These are phyloP conservation scores for Cladosporium oxysporum DNA, from an alignment of 2,329 filamentous ascomycete species.

Conservation along the genomic window DNA sequence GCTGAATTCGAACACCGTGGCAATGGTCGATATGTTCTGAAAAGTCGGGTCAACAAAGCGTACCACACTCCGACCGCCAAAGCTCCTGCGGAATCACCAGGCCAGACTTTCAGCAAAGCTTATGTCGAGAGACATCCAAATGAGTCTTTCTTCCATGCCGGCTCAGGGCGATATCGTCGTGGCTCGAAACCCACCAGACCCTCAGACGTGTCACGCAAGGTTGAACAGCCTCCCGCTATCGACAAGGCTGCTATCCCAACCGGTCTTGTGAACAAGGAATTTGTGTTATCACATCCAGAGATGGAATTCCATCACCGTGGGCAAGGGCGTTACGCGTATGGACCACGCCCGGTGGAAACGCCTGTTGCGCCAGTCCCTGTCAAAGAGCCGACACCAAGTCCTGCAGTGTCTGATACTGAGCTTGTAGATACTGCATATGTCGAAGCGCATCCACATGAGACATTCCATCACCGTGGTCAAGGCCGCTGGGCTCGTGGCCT, in stretches of 20 bases:
- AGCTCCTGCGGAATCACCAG: conserved; percentile 13
- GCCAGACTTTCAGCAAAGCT: conserved; percentile 30
- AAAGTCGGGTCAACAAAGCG: conserved; percentile 14
- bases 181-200: conserved; percentile 23
- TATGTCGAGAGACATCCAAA: conserved; percentile 32
- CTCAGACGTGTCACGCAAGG: background rate
- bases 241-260: conserved; percentile 6
- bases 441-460: conserved; percentile 30
- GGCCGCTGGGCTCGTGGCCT: conserved; percentile 35
- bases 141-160: conserved; percentile 34
- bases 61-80: background rate
- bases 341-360: conserved; percentile 21
- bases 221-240: background rate
- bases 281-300: conserved; percentile 29
- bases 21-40: conserved; percentile 21
- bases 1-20: conserved; percentile 19
- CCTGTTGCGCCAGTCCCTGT: conserved; percentile 11
- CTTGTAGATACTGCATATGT: conserved; percentile 31
- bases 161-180: conserved; percentile 32
- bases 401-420: conserved; percentile 10
- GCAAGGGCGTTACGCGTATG: conserved; percentile 32
- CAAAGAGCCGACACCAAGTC: conserved; percentile 6
- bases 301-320: conserved; percentile 34
- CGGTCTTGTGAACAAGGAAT: conserved; percentile 26
- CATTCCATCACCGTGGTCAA: conserved; percentile 35